Conservation (phyloP, 2,329 filamentous ascomycete genomes). For the Calonectria pseudoreteaudii region DNA sequence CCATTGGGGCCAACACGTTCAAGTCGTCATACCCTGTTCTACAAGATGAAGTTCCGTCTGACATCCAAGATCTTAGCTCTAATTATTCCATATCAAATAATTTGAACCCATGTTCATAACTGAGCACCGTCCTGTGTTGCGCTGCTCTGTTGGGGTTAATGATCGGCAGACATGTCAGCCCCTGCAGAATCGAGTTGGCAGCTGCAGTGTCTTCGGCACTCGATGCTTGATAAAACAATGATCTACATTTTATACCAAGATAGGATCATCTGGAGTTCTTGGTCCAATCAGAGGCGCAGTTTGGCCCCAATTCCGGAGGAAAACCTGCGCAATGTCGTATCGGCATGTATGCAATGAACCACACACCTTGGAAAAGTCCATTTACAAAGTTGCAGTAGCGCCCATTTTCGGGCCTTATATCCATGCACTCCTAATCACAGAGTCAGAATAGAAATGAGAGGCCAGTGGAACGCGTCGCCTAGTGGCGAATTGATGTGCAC, state of each 20-base stretch:
- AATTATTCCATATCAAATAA: neutral
- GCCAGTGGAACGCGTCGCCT: neutral
- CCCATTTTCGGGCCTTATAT: neutral
- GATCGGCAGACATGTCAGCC: neutral
- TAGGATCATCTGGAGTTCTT: neutral
- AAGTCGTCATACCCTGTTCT: neutral
- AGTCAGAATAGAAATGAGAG: neutral
- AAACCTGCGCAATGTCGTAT: slow-evolving; percentile 2
- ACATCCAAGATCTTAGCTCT: neutral
- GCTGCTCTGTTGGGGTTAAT: neutral
- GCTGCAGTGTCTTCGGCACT: neutral
- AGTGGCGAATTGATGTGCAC: neutral
- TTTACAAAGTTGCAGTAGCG: neutral
- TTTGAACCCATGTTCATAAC: neutral
- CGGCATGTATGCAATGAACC: neutral
- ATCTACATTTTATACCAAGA: neutral
- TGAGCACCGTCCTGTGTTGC: too few species aligned
- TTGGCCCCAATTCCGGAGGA: neutral
- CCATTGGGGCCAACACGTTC: neutral
- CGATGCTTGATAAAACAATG: neutral
- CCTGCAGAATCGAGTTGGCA: neutral
- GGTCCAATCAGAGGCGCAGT: neutral
- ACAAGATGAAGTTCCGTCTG: neutral
- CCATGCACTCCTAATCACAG: neutral
- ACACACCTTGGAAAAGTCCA: neutral